These are phyloP conservation scores for Ciborinia camelliae DNA, from an alignment of 2,329 filamentous ascomycete genomes.

Conservation along the genomic window DNA sequence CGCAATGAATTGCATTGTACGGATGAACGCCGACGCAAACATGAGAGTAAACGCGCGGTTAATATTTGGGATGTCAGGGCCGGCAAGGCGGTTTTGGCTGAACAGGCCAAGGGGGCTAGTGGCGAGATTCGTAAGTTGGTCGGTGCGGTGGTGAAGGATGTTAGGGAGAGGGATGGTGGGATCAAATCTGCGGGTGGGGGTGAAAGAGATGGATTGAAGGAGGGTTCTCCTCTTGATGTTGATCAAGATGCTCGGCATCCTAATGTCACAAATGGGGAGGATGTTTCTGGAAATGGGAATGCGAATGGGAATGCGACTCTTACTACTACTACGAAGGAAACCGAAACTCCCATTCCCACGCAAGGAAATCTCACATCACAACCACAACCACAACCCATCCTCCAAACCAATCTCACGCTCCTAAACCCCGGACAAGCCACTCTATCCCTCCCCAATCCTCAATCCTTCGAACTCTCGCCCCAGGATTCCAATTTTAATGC, in stretches of 20 bases:
- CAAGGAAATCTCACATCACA: neutral
- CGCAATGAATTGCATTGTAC: slow-evolving; percentile 6
- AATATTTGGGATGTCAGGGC: slow-evolving; percentile 17
- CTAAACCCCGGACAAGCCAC: neutral
- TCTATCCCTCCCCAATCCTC: neutral
- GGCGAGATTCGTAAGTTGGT: slow-evolving; percentile 7
- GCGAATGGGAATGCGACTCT: too few relatives aligned
- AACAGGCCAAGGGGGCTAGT: slow-evolving; percentile 8
- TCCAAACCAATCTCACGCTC: neutral
- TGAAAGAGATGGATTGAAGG: neutral
- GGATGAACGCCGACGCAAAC: slow-evolving; percentile 10
- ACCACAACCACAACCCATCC: neutral
- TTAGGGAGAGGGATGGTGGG: neutral
- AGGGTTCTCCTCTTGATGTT: too few relatives aligned
- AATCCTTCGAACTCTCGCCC: slow-evolving; percentile 1
- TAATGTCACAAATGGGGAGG: neutral
- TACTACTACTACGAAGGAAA: too few relatives aligned
- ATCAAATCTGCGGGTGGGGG: neutral
- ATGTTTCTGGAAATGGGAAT: too few relatives aligned
- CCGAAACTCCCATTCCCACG: neutral
- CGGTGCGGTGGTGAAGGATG: slow-evolving; percentile 7
- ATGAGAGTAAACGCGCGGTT: slow-evolving; percentile 6
- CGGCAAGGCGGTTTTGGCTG: slow-evolving; percentile 4
- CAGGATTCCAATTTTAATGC: neutral
- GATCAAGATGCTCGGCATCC: too few relatives aligned